A percentile compares a stretch with the other conserved stretches of the same genome.
These are phyloP conservation scores for Coniochaeta prunicola DNA, from an alignment of 2,329 filamentous ascomycete genomes.

Conservation along the genomic window DNA sequence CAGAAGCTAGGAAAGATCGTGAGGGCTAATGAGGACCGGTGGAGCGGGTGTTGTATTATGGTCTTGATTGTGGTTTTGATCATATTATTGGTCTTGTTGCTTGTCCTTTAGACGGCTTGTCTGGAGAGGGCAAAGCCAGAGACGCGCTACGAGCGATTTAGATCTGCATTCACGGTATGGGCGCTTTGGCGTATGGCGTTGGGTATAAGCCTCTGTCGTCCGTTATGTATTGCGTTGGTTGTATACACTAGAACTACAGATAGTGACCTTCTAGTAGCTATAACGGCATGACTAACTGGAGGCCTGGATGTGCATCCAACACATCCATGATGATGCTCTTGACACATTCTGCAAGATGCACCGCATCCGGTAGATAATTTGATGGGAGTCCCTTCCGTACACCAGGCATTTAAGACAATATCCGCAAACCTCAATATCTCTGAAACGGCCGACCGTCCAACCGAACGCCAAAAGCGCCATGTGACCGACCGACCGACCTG, in stretches of 20 bases:
- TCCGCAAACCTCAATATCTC: not conserved
- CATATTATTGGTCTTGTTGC: conserved; percentile 72
- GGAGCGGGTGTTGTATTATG: conserved; percentile 85
- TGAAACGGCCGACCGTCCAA: not conserved
- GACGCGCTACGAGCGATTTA: not conserved
- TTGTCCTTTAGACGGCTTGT: conserved; percentile 37
- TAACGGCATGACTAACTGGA: not conserved
- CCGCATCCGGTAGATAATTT: not conserved
- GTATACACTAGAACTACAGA: not conserved
- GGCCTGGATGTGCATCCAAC: not conserved
- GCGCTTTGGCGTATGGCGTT: not conserved
- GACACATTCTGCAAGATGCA: not conserved
- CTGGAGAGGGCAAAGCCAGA: not conserved
- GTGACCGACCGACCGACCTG: not conserved
- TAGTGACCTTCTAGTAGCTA: not conserved
- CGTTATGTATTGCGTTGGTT: not conserved
- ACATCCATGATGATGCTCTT: not conserved
- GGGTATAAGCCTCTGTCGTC: not conserved
- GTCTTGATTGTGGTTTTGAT: conserved; percentile 85
- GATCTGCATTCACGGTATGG: not conserved
- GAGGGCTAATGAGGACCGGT: conserved; percentile 78
- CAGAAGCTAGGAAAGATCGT: conserved; percentile 81
- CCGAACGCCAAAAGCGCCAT: not conserved
- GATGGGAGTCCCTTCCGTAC: not conserved
- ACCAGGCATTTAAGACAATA: not conserved